Evolutionary conservation across 129 eudicot genomes (phyloP), one percentile per base, ranked within the genome.

Genomic region (Artemisia argyi): DNA sequence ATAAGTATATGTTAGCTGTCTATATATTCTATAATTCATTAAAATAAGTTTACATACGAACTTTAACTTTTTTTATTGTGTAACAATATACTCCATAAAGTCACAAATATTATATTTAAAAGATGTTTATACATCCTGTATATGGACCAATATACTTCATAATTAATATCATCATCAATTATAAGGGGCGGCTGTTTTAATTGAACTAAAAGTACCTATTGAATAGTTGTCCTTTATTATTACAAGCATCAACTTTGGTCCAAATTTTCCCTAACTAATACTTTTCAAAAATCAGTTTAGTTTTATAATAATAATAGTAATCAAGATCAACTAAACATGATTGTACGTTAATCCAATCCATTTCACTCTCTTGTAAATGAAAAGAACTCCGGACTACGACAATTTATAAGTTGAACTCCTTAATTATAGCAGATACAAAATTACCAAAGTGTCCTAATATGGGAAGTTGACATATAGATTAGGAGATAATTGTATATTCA

Each of bases 151-250:
- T 42, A 30, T 20, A 20, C 22, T 20, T 20, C 22, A 20, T 51
- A 35, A 17, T 61, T 52, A 20, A 35, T 71, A 8, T 10, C 15
- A 24, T 64, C 64, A 57, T 5, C 16, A 63, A 55, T 7, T 44
- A 65, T 9, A 2, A 15, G 56, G 60, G 70, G 16, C 20, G 63
- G 14, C 35, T 51, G 39, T 63, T 3, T 73, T 56, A 73, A 52
- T 26, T 51, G 47, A 73, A 73, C 44, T 75, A 22, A 75, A 74
- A 75, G 73, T 55, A 65, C 30, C 26, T 20, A 65, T 44, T 10
- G 9, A 26, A 11, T 26, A 15, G 18, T 60, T 18, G 39, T 19
- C 56, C 66, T 42, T 19, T 26, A 65, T 7, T 3, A 53, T 54
- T 20, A 65, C 71, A 65, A 74, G 65, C 63, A 35, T 42, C 30